Conservation (phyloP, 192 early-diverging fungal species). For the Coemansia sp. region DNA sequence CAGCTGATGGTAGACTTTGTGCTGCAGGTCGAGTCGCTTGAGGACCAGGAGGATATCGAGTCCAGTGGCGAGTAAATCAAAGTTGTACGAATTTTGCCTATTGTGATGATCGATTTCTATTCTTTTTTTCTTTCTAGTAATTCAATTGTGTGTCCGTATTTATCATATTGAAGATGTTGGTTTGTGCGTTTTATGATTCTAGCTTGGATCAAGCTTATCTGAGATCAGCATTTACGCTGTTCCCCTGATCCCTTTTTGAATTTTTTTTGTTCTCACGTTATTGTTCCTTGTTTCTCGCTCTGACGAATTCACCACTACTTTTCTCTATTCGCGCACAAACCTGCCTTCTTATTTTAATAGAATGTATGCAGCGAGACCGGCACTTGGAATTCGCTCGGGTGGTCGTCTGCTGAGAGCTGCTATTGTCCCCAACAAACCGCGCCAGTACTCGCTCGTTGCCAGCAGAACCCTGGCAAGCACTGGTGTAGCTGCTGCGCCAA, state of each 20-base stretch:
- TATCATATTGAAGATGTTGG: too few species aligned
- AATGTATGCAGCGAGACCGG: background rate
- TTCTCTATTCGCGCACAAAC: background rate
- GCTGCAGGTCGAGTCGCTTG: constrained; percentile 43
- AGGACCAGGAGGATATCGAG: constrained; percentile 31
- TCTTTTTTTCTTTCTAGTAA: too few species aligned
- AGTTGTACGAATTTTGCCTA: too few species aligned
- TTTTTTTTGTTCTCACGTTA: background rate
- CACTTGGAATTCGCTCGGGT: background rate
- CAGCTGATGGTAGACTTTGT: constrained; percentile 51
- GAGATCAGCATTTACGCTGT: background rate
- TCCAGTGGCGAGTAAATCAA: constrained; percentile 8
- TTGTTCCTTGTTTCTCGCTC: background rate
- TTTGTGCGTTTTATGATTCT: too few species aligned
- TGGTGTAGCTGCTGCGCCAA: background rate
- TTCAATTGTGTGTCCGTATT: too few species aligned
- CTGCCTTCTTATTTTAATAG: background rate
- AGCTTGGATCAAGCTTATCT: background rate
- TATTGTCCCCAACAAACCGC: background rate
- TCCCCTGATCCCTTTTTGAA: background rate
- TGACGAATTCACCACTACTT: too few species aligned
- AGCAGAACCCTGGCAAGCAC: background rate
- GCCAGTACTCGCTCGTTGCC: background rate
- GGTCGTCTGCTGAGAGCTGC: background rate
- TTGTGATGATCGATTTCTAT: too few species aligned